phyloP scores from a whole-genome alignment of 2,329 filamentous ascomycete species.

The Colletotrichum lupini region DNA sequence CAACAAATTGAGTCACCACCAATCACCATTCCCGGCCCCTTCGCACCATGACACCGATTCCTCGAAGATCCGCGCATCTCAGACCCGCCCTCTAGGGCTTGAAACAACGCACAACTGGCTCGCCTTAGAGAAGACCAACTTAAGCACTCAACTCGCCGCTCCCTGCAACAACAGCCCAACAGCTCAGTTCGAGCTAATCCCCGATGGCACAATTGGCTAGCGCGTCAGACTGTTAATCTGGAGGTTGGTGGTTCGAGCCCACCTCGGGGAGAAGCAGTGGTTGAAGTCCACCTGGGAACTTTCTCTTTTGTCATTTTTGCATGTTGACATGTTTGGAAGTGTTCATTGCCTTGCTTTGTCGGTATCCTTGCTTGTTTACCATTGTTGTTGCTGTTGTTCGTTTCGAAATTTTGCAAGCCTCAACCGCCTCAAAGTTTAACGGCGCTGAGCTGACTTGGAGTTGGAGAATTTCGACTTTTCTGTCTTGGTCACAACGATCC shows the following conservation, averaged over 20 bases:
- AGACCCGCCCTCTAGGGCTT: not conserved
- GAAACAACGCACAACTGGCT: not conserved
- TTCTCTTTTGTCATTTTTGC: not conserved
- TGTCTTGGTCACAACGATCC: too few relatives aligned
- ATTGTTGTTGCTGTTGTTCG: too few relatives aligned
- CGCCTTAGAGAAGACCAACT: fast-evolving
- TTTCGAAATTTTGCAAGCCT: too few relatives aligned
- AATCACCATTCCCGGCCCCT: not conserved
- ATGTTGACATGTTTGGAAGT: not conserved
- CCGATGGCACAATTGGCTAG: constrained; percentile 37
- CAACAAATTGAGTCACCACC: not conserved
- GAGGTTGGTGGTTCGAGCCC: constrained; percentile 37
- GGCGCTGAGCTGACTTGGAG: too few relatives aligned
- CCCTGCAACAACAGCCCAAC: not conserved
- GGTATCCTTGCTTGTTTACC: too few relatives aligned
- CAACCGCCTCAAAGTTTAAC: too few relatives aligned
- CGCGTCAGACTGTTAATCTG: constrained; percentile 37
- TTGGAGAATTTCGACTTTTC: too few relatives aligned
- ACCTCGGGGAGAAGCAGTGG: constrained; percentile 32
- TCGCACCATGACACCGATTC: not conserved
- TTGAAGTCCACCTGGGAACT: not conserved
- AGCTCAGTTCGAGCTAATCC: constrained; percentile 27
- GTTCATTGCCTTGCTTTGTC: too few relatives aligned
- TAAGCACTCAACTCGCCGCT: fast-evolving
- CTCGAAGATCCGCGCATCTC: not conserved